Percentiles rank a stretch among this genome's conserved stretches.
Conservation (phyloP, 2,329 filamentous ascomycete species). For the Alternaria sp. region DNA sequence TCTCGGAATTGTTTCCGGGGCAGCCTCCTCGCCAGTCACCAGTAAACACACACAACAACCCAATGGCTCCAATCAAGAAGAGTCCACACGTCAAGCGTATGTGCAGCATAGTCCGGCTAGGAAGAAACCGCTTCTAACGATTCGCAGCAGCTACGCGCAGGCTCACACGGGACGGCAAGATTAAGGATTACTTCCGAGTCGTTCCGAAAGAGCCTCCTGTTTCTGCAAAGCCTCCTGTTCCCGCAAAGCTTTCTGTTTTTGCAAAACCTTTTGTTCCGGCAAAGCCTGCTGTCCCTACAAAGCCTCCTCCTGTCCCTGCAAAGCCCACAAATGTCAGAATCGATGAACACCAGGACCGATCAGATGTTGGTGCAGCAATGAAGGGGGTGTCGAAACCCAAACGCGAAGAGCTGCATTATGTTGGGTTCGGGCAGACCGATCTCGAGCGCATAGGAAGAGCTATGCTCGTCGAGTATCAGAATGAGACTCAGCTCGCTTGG, state of each 20-base stretch:
- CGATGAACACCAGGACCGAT: background rate
- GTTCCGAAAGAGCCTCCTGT: background rate
- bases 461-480: background rate
- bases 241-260: background rate
- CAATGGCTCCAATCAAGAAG: background rate
- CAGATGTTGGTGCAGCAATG: background rate
- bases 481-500: rapidly evolving
- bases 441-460: background rate
- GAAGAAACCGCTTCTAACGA: background rate
- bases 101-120: background rate
- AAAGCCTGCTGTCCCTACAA: background rate
- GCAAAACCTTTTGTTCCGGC: background rate
- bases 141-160: background rate
- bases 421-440: background rate
- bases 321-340: background rate
- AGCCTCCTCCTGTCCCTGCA: background rate
- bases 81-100: background rate
- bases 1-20: background rate
- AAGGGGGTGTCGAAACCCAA: background rate
- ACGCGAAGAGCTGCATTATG: background rate
- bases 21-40: background rate
- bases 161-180: background rate
- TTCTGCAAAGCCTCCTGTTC: background rate
- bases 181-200: background rate
- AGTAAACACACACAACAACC: background rate